Evolutionary conservation across 108 stramenopile genomes (phyloP), one percentile per base, ranked within the genome.

Genomic region (Discostella stelligeroides): DNA sequence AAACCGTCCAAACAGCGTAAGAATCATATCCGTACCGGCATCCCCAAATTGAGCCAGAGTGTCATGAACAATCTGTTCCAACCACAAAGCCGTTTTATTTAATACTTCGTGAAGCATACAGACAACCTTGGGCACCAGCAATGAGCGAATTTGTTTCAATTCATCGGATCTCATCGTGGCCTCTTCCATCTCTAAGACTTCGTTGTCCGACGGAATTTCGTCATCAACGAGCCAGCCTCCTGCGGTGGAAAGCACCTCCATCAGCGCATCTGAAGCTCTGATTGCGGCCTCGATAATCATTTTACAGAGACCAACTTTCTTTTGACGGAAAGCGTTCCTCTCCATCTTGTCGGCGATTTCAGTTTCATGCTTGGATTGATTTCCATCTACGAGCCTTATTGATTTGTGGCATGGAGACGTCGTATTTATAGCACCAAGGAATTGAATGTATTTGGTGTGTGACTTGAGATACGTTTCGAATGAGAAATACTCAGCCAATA

Each of bases 221-320:
- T 81, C 72, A 18, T 87, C 82, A 13, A 73, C 56, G 24, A 92
- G 75, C 89, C 88, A 93, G 8, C 92, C 92, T 71, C 92, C 89
- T 0, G 66, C 77, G 67, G 83, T 67, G 12, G 79, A 64, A 29
- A 93, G 74, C 47, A 93, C 92, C 20, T 56, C 63, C 48, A 75
- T 50, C 60, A 88, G 69, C 45, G 75, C 72, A 20, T 73, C 66
- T 18, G 74, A 76, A 6, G 84, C 89, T 18, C 68, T 60, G 39
- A 64, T 73, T 27, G 92, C 85, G 51, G 81, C 78, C 24, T 84
- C 72, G 14, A 86, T 57, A 2, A 84, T 66, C 15, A 55, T 66
- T 28, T 80, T 70, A 41, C 76, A 70, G 15, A 74, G 29, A 56
- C 70, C 66, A 41, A 51, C 56, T 60, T 84, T 85, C 43, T 73